These are phyloP conservation scores for Nakaseomyces glabratus DNA, from an alignment of 1,139 yeast genomes.

Conservation along the genomic window DNA sequence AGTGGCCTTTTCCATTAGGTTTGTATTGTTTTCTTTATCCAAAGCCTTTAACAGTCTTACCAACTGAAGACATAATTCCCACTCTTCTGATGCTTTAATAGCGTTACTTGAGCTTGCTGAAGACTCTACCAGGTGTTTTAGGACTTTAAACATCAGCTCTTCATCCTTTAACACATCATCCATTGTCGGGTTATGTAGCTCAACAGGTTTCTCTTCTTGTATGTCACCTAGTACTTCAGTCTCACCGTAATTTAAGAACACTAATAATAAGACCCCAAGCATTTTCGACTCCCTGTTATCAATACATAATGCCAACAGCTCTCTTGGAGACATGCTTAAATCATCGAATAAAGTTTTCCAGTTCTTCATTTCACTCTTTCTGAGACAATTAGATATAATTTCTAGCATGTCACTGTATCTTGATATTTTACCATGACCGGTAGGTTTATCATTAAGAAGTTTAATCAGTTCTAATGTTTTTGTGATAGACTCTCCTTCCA, in stretches of 20 bases:
- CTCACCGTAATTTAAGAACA: slow-evolving; percentile 38
- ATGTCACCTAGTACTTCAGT: slow-evolving; percentile 16
- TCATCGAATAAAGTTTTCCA: slow-evolving; percentile 48
- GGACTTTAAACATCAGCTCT: slow-evolving; percentile 34
- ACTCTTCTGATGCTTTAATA: slow-evolving; percentile 35
- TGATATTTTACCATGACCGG: slow-evolving; percentile 11
- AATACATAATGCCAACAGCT: slow-evolving; percentile 32
- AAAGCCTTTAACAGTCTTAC: slow-evolving; percentile 39
- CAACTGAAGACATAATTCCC: slow-evolving; percentile 43
- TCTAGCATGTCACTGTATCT: slow-evolving; percentile 34
- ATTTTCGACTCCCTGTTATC: slow-evolving; percentile 37
- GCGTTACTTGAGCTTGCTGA: slow-evolving; percentile 28
- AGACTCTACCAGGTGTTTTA: slow-evolving; percentile 34
- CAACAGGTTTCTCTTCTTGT: slow-evolving; percentile 11
- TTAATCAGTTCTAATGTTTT: slow-evolving; percentile 39
- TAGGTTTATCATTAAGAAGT: slow-evolving; percentile 7
- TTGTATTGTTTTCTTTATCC: slow-evolving; percentile 30
- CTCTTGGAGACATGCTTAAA: slow-evolving; percentile 35
- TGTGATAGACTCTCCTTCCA: slow-evolving; percentile 38
- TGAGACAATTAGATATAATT: slow-evolving; percentile 48
- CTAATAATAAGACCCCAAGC: slow-evolving; percentile 39
- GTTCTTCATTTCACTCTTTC: slow-evolving; percentile 56
- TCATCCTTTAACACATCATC: slow-evolving; percentile 26
- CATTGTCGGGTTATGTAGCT: slow-evolving; percentile 13
- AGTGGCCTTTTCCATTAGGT: slow-evolving; percentile 23